phyloP scores from a whole-genome alignment of 495 filamentous ascomycete genomes.

The Xanthoparmelia taractica region DNA sequence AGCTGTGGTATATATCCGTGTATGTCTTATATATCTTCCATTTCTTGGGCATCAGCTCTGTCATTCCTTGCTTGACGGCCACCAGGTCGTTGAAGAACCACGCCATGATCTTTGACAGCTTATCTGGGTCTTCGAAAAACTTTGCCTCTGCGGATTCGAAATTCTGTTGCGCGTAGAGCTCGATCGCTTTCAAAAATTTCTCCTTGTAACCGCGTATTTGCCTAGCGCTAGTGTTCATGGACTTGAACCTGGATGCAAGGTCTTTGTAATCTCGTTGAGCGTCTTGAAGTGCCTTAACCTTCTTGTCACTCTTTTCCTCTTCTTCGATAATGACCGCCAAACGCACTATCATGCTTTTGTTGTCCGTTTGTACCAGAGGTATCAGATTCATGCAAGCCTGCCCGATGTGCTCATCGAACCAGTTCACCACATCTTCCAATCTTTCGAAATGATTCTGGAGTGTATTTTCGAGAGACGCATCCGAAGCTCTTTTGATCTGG shows the following conservation, averaged over 20 bases:
- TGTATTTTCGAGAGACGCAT: constrained; percentile 65
- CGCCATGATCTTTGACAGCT: constrained; percentile 71
- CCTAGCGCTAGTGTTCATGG: constrained; percentile 84
- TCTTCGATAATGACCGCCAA: constrained; percentile 87
- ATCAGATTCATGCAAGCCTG: constrained; percentile 85
- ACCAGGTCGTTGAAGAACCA: constrained; percentile 99
- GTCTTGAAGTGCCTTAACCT: constrained; percentile 82
- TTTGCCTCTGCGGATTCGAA: constrained; percentile 65
- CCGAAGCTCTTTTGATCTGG: constrained; percentile 71
- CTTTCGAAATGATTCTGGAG: constrained; percentile 80
- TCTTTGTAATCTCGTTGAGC: constrained; percentile 93
- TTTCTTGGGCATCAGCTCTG: constrained; percentile 83
- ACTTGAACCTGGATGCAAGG: constrained; percentile 85
- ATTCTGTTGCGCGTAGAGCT: constrained; percentile 60
- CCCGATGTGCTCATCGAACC: constrained; percentile 93
- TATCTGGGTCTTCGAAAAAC: constrained; percentile 76
- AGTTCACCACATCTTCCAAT: constrained; percentile 79
- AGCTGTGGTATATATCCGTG: constrained; percentile 75
- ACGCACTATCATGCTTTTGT: constrained; percentile 80
- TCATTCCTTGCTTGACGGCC: constrained; percentile 84
- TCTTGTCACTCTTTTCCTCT: constrained; percentile 91
- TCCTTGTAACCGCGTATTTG: constrained; percentile 94
- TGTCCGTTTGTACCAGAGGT: constrained; percentile 71
- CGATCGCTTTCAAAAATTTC: constrained; percentile 77
- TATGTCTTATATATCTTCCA: constrained; percentile 95